Evolutionary conservation across 2,329 filamentous ascomycete genomes (phyloP), one percentile per base, ranked within the genome.

Genomic region (Cercospora brassicicola): DNA sequence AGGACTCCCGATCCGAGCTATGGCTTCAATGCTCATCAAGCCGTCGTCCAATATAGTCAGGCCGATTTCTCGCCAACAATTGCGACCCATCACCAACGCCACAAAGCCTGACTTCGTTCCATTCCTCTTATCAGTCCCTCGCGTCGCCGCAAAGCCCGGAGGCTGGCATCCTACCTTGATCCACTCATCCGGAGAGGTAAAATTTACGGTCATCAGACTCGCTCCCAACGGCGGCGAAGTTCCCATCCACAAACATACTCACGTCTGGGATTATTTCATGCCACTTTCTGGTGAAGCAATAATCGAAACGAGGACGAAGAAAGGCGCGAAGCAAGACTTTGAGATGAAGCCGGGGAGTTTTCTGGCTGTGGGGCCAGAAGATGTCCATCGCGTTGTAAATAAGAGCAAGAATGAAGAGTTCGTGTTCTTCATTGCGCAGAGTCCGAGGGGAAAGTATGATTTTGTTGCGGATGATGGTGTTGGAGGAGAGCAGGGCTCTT

Each of bases 351-450:
- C 63, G n/a, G 67, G 67, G 2, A 62, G 28, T 23, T 69, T 69
- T 28, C 51, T 71, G 48, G 62, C 67, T 9, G 60, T 71, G 42
- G 61, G 56, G 10, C 67, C 65, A 6, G 62, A 59, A 20, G 69
- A 69, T n/a, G 63, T 67, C 7, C 69, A 71, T 67, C 65, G 67
- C 8, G 67, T 71, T 33, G 57, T 42, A 56, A 69, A 71, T 62
- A 23, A 15, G 23, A 66, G 59, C 30, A 39, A 67, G 65, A 60
- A 60, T 3, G 67, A 67, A 18, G 48, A 53, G 11, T 69, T 68
- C 53, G 67, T 68, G 11, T 69, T 68, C 26, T 57, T 68, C 18
- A 67, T 71, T 33, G 62, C 66, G 18, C 69, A 71, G 55, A 57
- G 59, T 64, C 67, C 69, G 18, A 64, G 69, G 31, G 36, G 18